phyloP scores from a whole-genome alignment of 1,284 basidiomycete species.

The Flammula alnicola region DNA sequence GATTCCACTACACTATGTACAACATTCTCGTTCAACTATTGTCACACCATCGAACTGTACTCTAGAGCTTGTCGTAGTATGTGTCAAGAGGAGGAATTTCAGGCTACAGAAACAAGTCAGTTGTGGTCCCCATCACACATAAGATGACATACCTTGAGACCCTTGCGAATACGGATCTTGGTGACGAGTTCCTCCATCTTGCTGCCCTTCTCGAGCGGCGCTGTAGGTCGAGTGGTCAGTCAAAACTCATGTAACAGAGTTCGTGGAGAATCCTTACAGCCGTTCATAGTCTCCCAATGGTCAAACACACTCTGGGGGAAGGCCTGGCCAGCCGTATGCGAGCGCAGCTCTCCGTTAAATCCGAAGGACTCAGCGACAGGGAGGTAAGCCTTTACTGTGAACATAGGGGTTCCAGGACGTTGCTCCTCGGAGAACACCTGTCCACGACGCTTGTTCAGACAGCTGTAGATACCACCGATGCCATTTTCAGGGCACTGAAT shows the following conservation, averaged over 20 bases:
- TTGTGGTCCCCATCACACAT: too few relatives aligned
- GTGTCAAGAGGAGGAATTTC: conserved; percentile 86
- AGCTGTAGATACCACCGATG: conserved; percentile 97
- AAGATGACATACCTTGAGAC: too few relatives aligned
- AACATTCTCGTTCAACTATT: conserved; percentile 17
- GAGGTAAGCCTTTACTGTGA: conserved; percentile 98
- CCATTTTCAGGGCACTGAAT: conserved; percentile 98
- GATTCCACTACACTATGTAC: conserved; percentile 23
- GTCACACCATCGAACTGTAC: conserved; percentile 6
- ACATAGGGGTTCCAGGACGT: conserved; percentile 97
- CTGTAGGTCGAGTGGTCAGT: conserved; percentile 40
- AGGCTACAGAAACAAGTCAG: too few relatives aligned
- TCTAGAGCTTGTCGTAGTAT: conserved; percentile 90
- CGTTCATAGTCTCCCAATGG: conserved; percentile 87
- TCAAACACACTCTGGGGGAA: conserved; percentile 98
- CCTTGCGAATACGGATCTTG: conserved; percentile 88
- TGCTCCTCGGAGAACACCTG: conserved; percentile 99
- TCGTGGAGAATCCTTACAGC: conserved; percentile 54
- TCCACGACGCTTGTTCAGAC: conserved; percentile 97
- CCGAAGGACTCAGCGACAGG: conserved; percentile 98
- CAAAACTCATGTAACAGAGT: conserved; percentile 26
- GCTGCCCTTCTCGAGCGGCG: conserved; percentile 83
- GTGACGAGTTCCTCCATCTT: conserved; percentile 90
- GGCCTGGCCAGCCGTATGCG: conserved; percentile 94
- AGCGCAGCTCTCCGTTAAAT: conserved; percentile 96